Base-by-base conservation (phyloP, 805 yeast species). In the Metschnikowia noctiluminum region DNA sequence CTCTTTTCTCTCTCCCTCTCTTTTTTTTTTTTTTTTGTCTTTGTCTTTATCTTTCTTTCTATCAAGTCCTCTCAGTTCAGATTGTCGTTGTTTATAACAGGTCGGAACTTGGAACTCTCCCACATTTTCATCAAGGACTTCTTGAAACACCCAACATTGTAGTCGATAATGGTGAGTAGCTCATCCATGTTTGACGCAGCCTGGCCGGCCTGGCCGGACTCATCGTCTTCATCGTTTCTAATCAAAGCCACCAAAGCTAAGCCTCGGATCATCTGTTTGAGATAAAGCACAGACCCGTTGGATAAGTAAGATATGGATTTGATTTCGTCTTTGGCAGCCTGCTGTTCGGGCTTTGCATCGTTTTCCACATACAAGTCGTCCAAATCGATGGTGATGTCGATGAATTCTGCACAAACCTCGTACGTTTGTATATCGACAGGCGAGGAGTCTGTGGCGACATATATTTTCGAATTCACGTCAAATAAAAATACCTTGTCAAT, bases 361-460 rank as follows among this genome's bases (percentile, higher is more conserved):
- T 38, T 43, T 47, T 55, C 74, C 39, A 69, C 61, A 56, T 87
- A 85, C 39, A 87, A 64, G 43, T 86, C 87, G 58, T 89, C 91
- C 54, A 94, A 70, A 62, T 94, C 98, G 27, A 90, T 85, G 3
- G 96, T 85, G 13, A 92, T 94, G 65, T 94, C 98, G 40, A 94
- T 92, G 62, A 94, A 94, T 62, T 94, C 98, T 0, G 97, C 95
- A 66, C 98, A 94, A 1, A 92, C 96, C 64, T 94, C 97, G 64
- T 94, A 94, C 0, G 95, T 88, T 62, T 90, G 96, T 37, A 89
- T 86, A 68, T 92, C 98, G 36, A 92, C 96, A 0, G 98, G 97
- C 1, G 91, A 84, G 0, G 96, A 87, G 65, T 94, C 99, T 0
- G 98, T 92, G 6, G 97, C 97, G 42, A 92, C 90, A 63, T 92